A percentile compares a stretch with the other conserved stretches of the same genome.
Evolutionary conservation across 768 basidiomycete genomes (phyloP).

Genomic region (Russula olivacea): DNA sequence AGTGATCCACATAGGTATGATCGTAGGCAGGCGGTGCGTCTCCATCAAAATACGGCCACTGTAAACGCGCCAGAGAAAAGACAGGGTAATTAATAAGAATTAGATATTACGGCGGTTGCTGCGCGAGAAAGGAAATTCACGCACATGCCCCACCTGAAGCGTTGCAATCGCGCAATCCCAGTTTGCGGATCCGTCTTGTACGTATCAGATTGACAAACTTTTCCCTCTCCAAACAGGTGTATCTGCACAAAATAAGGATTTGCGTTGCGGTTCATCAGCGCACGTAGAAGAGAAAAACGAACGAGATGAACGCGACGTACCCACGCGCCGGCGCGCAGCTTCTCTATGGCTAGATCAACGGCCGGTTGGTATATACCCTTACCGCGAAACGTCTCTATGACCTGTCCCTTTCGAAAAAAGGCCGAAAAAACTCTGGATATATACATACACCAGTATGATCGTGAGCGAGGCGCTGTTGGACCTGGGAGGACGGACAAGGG

Average conservation of each 20-base stretch:
- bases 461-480: slow-evolving; percentile 27
- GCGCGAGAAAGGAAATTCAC: slow-evolving; percentile 33
- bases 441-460: neutral
- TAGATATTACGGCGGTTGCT: neutral
- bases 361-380: slow-evolving; percentile 83
- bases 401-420: slow-evolving; percentile 88
- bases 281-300: neutral
- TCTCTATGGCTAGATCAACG: slow-evolving; percentile 74
- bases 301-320: slow-evolving; percentile 44
- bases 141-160: slow-evolving; percentile 96
- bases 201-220: slow-evolving; percentile 66
- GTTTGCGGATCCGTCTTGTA: slow-evolving; percentile 37
- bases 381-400: slow-evolving; percentile 89
- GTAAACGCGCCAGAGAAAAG: slow-evolving; percentile 1
- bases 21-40: slow-evolving; percentile 53
- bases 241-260: slow-evolving; percentile 42
- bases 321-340: slow-evolving; percentile 80
- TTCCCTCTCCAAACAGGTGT: slow-evolving; percentile 88
- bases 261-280: no score
- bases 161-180: slow-evolving; percentile 48
- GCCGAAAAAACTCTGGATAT: slow-evolving; percentile 62
- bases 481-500: neutral
- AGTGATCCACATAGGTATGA: slow-evolving; percentile 95
- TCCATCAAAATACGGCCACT: slow-evolving; percentile 85
- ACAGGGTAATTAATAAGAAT: no score